A percentile compares a stretch with the other conserved stretches of the same genome.
phyloP scores from a whole-genome alignment of 2,329 filamentous ascomycete species.

The Pseudonectria buxi region DNA sequence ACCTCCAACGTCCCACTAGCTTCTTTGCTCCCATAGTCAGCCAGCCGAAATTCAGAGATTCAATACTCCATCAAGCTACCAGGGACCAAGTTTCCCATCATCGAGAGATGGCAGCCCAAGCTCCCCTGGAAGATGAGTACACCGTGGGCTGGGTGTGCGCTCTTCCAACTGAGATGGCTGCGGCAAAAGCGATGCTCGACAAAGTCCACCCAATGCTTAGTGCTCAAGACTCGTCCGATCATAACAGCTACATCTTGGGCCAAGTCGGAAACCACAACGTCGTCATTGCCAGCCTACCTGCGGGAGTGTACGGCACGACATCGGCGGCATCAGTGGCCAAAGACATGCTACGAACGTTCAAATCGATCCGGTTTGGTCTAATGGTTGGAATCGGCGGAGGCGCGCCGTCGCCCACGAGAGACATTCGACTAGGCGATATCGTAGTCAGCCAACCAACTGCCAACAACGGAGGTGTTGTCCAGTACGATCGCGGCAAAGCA shows the following conservation, averaged over 20 bases:
- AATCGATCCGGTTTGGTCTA: constrained; percentile 2
- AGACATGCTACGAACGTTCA: constrained; percentile 3
- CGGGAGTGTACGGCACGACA: background rate
- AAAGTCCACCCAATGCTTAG: constrained; percentile 9
- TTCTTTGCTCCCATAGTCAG: too few species aligned
- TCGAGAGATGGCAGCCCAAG: too few species aligned
- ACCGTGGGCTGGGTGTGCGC: constrained; percentile 29
- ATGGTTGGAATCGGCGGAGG: constrained; percentile 11
- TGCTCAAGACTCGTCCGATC: background rate
- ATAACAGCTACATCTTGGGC: constrained; percentile 2
- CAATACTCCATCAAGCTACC: too few species aligned
- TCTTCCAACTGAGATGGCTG: constrained; percentile 23
- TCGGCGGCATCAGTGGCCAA: constrained; percentile 1
- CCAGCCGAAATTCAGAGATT: too few species aligned
- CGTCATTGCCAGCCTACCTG: constrained; percentile 3
- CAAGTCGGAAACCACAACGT: background rate
- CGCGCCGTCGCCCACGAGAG: constrained; percentile 3
- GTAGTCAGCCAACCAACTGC: constrained; percentile 5
- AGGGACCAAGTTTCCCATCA: too few species aligned
- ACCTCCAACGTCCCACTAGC: too few species aligned
- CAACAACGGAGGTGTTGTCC: constrained; percentile 1
- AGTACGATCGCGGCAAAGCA: constrained; percentile 2
- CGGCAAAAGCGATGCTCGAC: constrained; percentile 23
- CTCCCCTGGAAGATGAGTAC: constrained; percentile 9
- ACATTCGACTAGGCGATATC: constrained; percentile 9